Base-by-base conservation (phyloP, 169 alveolate genomes). In the Plasmodium chabaudi region DNA sequence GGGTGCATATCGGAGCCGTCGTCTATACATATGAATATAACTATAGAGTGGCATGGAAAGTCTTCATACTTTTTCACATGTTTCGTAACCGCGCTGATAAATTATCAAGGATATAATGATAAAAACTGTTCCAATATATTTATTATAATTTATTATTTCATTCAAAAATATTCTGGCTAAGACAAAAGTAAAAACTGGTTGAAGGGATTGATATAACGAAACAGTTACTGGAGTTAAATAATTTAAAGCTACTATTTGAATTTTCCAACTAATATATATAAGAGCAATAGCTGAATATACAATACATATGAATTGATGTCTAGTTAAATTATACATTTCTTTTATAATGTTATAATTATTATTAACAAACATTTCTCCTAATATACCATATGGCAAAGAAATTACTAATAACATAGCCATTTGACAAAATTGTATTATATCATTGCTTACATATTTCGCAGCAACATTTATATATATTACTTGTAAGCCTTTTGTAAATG, bases 171-270 rank as follows among this genome's bases (percentile, higher is more conserved):
- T 68, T 39, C 64, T 61, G 19, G 92, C 94, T 19, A 91, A 71
- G 1, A 91, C 56, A 53, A 91, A 88, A 34, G 94, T 91, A 19
- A 91, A 88, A 9, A 73, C 88, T 12, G 94, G 94, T 34, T 89
- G 87, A 42, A 91, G 71, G 5, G 93, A 79, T n/a, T 91, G 94
- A 56, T 72, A 91, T 49, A 91, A 56, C 17, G 94, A 74, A 34
- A 91, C 93, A 9, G 82, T 88, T 17, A 74, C 84, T 6, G 94
- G 93, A 39, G 89, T 64, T 60, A 92, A 55, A 82, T 65, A 23
- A 77, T 72, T 89, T 57, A 87, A 69, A 19, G 79, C 87, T 12
- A 79, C 70, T 46, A 91, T 91, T 65, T 91, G 94, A 13, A 91
- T 91, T 70, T 84, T 87, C 94, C 94, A 91, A 9, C 91, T 73